Conservation (phyloP, 352 stramenopile genomes). For the Thraustochytrium sp. region DNA sequence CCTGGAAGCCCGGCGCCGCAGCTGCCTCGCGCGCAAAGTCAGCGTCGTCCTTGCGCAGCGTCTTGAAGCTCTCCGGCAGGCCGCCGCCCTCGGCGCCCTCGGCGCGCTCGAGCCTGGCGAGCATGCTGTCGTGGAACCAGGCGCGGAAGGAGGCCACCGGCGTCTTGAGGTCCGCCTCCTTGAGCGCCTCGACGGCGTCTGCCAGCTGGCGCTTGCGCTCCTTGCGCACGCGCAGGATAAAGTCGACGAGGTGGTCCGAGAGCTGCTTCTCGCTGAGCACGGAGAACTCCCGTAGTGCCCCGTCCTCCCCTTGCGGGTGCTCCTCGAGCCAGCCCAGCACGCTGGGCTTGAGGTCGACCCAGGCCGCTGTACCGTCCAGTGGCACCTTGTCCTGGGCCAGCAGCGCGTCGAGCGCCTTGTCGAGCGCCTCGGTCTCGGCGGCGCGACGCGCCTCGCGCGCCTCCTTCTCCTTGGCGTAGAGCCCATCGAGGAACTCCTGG, state of each 20-base stretch:
- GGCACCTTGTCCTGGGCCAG: neutral
- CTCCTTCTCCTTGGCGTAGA: constrained; percentile 28
- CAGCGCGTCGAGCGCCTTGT: neutral
- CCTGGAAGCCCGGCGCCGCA: neutral
- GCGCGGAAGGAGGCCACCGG: neutral
- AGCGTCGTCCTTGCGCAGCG: neutral
- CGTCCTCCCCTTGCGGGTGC: too few relatives aligned
- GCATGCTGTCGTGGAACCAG: neutral
- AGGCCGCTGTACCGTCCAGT: neutral
- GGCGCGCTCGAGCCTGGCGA: neutral
- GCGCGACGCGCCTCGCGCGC: neutral
- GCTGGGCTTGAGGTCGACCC: neutral
- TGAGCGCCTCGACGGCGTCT: neutral
- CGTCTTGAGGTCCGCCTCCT: neutral
- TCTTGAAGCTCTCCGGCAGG: neutral
- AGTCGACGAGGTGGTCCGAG: neutral
- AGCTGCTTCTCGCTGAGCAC: neutral
- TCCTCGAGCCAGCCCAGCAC: neutral
- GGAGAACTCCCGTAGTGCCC: neutral
- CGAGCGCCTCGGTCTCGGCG: neutral
- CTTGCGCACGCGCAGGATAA: constrained; percentile 10
- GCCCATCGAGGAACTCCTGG: constrained; percentile 2
- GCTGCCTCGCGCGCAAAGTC: neutral
- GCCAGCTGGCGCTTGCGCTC: neutral
- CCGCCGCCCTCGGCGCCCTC: neutral